Base-by-base conservation (phyloP, 306 rosid species). In the Lagenaria siceraria region DNA sequence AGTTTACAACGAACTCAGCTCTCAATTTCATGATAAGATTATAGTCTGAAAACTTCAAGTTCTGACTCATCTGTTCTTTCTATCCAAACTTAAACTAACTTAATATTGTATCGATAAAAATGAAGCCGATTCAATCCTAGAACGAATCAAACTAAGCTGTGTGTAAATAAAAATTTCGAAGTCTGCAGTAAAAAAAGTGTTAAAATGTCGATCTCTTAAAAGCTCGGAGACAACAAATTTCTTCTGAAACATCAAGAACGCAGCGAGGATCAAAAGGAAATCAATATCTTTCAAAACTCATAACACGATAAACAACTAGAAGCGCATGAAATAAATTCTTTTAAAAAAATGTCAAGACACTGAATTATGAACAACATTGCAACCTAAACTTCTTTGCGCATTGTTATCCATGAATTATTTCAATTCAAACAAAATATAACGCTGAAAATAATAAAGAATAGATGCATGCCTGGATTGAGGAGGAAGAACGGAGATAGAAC, bases 401-500 rank as follows among this genome's bases (percentile, higher is more conserved):
- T 25, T 24, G 36, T 17, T 51, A 27, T 72, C n/a, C 25, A 7
- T 58, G 18, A 35, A 58, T 38, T 58, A 5, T 17, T 22, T 51
- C 54, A 14, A 33, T n/a, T 6, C n/a, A 62, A 49, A 17, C 33
- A 55, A 43, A 56, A 40, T 10, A 55, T 0, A 62, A 53, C 15
- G 29, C 56, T 12, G 11, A 21, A 63, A 14, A 35, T 0, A 25
- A 52, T 33, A 27, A 46, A 82, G 14, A 25, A 75, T 3, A 14
- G 60, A 58, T 24, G 19, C 79, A 77, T 62, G 81, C 96, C 93
- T 90, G 54, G 85, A 53, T 52, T 78, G 93, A 75, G 92, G 97
- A 86, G 98, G 93, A 61, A 95, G 90, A 78, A 92, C 96, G 22
- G 98, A 92, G 82, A 95, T 92, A 78, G 98, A 89, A 83, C 83